Conservation (phyloP, 2,329 filamentous ascomycete genomes). For the Endocalyx cinctus region DNA sequence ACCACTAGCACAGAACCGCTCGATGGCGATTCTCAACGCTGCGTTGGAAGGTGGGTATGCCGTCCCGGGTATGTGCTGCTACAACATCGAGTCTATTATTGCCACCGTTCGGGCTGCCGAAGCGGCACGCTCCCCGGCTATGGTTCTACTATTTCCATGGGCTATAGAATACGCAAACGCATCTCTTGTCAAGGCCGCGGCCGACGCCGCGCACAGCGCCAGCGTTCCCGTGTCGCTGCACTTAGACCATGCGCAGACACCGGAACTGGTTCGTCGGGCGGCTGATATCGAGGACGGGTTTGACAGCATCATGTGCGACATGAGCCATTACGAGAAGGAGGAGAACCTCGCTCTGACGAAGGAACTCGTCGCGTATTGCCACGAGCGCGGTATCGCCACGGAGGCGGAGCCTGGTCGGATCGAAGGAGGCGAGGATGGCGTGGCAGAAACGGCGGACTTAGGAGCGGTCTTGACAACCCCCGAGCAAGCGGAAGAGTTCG, state of each 20-base stretch:
- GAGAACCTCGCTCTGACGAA: constrained; percentile 63
- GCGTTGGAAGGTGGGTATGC: constrained; percentile 53
- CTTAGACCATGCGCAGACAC: constrained; percentile 62
- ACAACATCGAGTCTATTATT: constrained; percentile 67
- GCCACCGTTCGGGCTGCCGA: constrained; percentile 66
- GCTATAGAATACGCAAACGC: constrained; percentile 61
- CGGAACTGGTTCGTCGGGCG: constrained; percentile 56
- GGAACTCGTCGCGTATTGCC: constrained; percentile 59
- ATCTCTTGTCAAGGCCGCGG: constrained; percentile 50
- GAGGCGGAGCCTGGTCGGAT: constrained; percentile 70
- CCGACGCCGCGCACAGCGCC: constrained; percentile 51
- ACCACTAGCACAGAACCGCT: constrained; percentile 42
- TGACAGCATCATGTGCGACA: constrained; percentile 73
- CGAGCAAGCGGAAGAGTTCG: constrained; percentile 60
- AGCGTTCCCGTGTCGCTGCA: constrained; percentile 58
- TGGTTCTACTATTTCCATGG: constrained; percentile 73
- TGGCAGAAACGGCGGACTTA: constrained; percentile 47
- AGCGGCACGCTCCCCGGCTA: constrained; percentile 60
- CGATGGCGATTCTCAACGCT: constrained; percentile 52
- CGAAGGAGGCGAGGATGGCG: constrained; percentile 62
- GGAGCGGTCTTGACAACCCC: constrained; percentile 52
- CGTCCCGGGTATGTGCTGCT: constrained; percentile 57
- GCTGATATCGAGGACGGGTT: constrained; percentile 56
- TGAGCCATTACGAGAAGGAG: constrained; percentile 67
- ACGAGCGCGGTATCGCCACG: constrained; percentile 60